Base-by-base conservation (phyloP, 768 basidiomycete species). In the Stropharia rugosoannulata region DNA sequence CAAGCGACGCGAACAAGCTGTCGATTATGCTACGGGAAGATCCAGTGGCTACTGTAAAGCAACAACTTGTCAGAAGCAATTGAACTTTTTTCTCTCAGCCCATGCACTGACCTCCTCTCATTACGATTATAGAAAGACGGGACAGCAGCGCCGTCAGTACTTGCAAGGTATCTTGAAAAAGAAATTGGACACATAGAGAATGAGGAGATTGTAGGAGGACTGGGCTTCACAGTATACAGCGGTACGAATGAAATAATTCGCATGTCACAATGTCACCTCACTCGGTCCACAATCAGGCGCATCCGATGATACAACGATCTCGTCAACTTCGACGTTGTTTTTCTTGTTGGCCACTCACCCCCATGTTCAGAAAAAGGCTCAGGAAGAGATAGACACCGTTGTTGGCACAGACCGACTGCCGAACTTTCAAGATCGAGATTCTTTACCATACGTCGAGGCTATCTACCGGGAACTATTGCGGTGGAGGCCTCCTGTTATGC, bases 331-430 rank as follows among this genome's bases (percentile, higher is more conserved):
- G 1, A 43, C 52, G 5, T 63, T 73, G 57, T 45, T 75, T 22
- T 61, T 71, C 19, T 63, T 67, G 11, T 64, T 73, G 62, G 48
- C 65, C 5, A 55, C 57, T 13, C 53, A 70, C 52, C 71, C 73
- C 0, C 62, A 73, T 2, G 59, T 65, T 1, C 70, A 71, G 55
- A 54, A 47, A 16, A 68, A 66, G 45, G 73, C 68, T 3, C 73
- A 70, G 53, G 62, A 43, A 4, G 73, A 74, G 49, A 62, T 74
- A 25, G 70, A 73, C 51, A 43, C 57, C 0, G 63, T 70, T 3
- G 57, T 73, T 18, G 73, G 74, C 4, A 32, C 40, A 5, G 59
- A 65, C 11, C 59, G 70, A 1, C 57, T 73, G 10, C 68, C 70
- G 1, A 59, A 52, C 1, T 62, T 65, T 37, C 57, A 62, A 13